Evolutionary conservation across 805 yeast genomes (phyloP), one percentile per base, ranked within the genome.

Genomic region (Candida berthetii): DNA sequence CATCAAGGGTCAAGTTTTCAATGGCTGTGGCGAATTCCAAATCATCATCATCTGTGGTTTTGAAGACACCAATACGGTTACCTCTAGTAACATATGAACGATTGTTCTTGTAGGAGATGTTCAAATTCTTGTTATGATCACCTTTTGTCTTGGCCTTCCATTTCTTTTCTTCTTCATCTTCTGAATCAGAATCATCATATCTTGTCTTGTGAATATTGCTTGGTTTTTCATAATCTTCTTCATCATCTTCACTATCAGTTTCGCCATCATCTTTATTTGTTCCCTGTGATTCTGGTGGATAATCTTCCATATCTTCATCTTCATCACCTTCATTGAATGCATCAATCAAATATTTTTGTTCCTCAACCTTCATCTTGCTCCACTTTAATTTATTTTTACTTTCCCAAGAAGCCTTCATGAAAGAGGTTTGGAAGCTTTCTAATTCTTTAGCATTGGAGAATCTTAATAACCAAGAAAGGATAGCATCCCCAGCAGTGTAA

Each of bases 11-110:
- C 27, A 89, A 57, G 47, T 79, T 72, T 34, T 75, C 75, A 44
- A 89, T 84, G 0, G 95, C 76, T 4, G 95, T 78, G 17, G 75
- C 64, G 53, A 75, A 87, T 43, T 78, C 75, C 38, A 88, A 61
- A 2, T 60, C 67, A 32, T 66, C 68, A 33, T 71, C 75, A 14
- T 66, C 71, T 29, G 71, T 73, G 16, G 80, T 73, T 52, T 72
- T 82, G 64, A 88, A 87, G 5, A 89, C 89, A 28, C 96, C 96
- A 42, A 89, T 66, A 48, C 77, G 78, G 57, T 85, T 67, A 14
- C 89, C 96, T 49, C 95, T 77, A 0, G 84, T 80, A 25, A 89
- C 90, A 57, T 75, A 89, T 1, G 95, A 74, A 29, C 93, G 70
- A 52, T 85, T 82, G 49, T 80, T 80, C 42, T 72, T 73, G 46